A percentile compares a stretch with the other conserved stretches of the same genome.
Evolutionary conservation across 495 filamentous ascomycete species (phyloP).

Genomic region (Poronia punctata): DNA sequence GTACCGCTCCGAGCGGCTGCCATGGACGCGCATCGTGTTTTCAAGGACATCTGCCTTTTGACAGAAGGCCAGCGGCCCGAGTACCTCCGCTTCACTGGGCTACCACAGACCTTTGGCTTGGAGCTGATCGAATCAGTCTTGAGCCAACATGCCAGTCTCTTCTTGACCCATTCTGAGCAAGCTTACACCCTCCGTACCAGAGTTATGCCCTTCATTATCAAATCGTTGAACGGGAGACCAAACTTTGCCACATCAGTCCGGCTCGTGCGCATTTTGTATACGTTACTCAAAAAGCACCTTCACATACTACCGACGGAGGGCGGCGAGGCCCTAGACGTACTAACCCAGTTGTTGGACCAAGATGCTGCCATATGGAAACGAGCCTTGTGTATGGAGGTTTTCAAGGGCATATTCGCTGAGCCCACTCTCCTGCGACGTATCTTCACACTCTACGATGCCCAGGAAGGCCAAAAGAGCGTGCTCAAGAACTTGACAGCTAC

Average conservation of each 20-base stretch:
- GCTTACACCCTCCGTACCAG: constrained; percentile 68
- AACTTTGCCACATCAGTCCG: constrained; percentile 80
- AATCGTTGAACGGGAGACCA: constrained; percentile 66
- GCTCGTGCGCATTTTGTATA: constrained; percentile 70
- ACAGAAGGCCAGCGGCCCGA: constrained; percentile 76
- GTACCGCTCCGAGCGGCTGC: constrained; percentile 67
- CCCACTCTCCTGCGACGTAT: constrained; percentile 69
- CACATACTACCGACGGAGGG: constrained; percentile 69
- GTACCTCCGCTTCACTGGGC: constrained; percentile 65
- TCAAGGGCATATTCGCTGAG: constrained; percentile 76
- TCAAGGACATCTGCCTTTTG: constrained; percentile 84
- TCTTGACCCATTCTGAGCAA: constrained; percentile 70
- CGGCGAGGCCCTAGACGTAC: constrained; percentile 73
- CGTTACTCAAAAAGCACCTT: constrained; percentile 70
- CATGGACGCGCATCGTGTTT: constrained; percentile 78
- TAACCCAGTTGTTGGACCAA: constrained; percentile 83
- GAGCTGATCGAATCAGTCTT: constrained; percentile 89
- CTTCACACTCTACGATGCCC: constrained; percentile 70
- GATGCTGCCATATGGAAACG: constrained; percentile 80
- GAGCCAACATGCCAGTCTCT: constrained; percentile 73
- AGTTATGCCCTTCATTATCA: constrained; percentile 76
- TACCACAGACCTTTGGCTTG: constrained; percentile 75
- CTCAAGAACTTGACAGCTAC: constrained; percentile 73
- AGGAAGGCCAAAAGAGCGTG: constrained; percentile 65
- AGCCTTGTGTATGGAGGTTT: constrained; percentile 83